Base-by-base conservation (phyloP, 2,329 filamentous ascomycete genomes). In the Ambrosiella beaveri region DNA sequence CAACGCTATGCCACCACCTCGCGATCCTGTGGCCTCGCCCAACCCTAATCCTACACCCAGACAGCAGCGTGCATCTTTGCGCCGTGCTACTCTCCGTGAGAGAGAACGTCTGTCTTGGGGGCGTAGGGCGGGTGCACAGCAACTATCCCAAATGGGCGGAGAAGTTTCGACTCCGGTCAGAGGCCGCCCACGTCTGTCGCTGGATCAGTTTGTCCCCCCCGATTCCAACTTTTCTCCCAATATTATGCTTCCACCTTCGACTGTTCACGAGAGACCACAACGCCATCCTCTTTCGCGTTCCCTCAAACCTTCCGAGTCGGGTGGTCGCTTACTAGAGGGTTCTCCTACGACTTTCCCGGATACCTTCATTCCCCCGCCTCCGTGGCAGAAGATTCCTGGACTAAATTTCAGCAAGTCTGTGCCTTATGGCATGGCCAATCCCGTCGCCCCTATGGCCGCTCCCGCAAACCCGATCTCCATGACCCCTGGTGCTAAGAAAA, bases 231-330 rank as follows among this genome's bases (percentile, higher is more conserved):
- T 91, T 70, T 73, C 78, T 57, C 67, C 73, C 2, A 78, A 77
- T 57, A 71, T 71, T 3, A 71, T 74, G 63, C 68, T 78, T 59
- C 74, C 72, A 2, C 44, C 56, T 9, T 56, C 59, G 9, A 57
- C 56, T 40, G 35, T 15, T n/a, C 49, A 54, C 15, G 53, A 76
- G 74, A 15, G 70, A 66, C 49, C 71, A 69, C 79, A 81, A 63
- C 79, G 86, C 15, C 91, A 96, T 67, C 91, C 91, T 17, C 75
- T 96, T 19, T 95, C 91, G 6, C 82, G 88, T 62, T 86, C 88
- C 0, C 75, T 96, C 64, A 94, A 87, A 0, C 88, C 89, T 2
- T 95, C 89, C 0, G 91, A 88, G 0, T 94, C 89, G 1, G 81
- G 78, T 57, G 91, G 88, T 5, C 93, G 84, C 65, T 68, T 91